Evolutionary conservation across 2,329 filamentous ascomycete species (phyloP), one percentile per base, ranked within the genome.

Genomic region (Cryphonectria naterciae): DNA sequence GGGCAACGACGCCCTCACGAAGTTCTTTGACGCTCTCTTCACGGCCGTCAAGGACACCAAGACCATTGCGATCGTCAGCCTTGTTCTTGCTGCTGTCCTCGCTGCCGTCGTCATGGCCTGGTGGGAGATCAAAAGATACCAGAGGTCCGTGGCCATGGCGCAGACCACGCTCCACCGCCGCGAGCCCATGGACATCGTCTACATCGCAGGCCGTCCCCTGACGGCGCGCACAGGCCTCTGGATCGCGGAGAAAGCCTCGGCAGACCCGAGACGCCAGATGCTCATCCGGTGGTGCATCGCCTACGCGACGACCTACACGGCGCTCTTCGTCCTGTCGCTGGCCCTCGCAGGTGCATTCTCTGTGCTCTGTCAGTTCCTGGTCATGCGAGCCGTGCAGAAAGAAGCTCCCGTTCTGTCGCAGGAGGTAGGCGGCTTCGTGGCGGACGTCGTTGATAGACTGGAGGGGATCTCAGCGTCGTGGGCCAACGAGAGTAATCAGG

Each of bases 111-210:
- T 92, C 0, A 94, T 97, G 91, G 92, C 90, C 17, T 95, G 88
- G 80, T 85, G 92, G 71, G 95, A 98, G 81, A 90, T 95, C 72
- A 88, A 89, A 74, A 87, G 92, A 68, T 98, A 91, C 89, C 87
- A 89, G 62, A 86, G 85, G 43, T 92, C 94, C 85, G 88, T 91
- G 79, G 84, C 91, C 74, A 90, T 91, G 71, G 88, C 93, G 32
- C 83, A 85, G 69, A 84, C 94, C 46, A 84, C 94, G 43, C 86
- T 97, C 75, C 83, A 86, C 62, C 84, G 87, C 74, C 85, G 91
- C 69, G 94, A 98, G 77, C 88, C 92, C 0, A 90, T 97, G 86
- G 95, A 98, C 78, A 90, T 95, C 49, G 89, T 97, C 58, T 97
- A 98, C 81, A 92, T 98, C 75, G 90, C 92, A 43, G 95, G 93